Conservation (phyloP, 1,284 basidiomycete genomes). For the Marasmius oreades region DNA sequence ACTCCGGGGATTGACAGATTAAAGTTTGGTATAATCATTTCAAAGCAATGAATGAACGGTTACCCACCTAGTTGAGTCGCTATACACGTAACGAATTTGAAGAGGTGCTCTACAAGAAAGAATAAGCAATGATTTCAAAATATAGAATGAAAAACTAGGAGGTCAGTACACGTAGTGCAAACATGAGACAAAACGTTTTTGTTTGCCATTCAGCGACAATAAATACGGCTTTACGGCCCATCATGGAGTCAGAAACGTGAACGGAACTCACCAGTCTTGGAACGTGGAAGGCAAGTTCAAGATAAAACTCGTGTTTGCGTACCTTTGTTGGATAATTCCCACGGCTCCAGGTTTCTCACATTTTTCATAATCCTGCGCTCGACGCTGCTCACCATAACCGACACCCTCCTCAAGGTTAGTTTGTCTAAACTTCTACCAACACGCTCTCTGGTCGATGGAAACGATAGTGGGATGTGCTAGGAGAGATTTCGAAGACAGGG, state of each 20-base stretch:
- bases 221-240: constrained; percentile 56
- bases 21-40: constrained; percentile 9
- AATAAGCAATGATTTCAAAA: background rate
- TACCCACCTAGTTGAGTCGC: background rate
- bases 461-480: background rate
- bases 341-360: constrained; percentile 4
- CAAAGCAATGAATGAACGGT: background rate
- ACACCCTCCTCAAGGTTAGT: constrained; percentile 60
- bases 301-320: background rate
- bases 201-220: constrained; percentile 59
- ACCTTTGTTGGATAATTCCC: background rate
- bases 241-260: constrained; percentile 32
- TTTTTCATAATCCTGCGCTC: background rate
- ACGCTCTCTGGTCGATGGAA: background rate
- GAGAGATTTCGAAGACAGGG: background rate
- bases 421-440: constrained; percentile 23
- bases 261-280: constrained; percentile 7
- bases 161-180: constrained; percentile 33
- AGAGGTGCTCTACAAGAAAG: background rate
- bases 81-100: background rate
- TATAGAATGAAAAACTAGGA: constrained; percentile 6
- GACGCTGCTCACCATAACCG: constrained; percentile 33
- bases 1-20: constrained; percentile 15
- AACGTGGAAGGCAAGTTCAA: constrained; percentile 8
- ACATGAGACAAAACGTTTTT: constrained; percentile 33